These are phyloP conservation scores for Botrytis squamosa DNA, from an alignment of 2,329 filamentous ascomycete genomes.

Conservation along the genomic window DNA sequence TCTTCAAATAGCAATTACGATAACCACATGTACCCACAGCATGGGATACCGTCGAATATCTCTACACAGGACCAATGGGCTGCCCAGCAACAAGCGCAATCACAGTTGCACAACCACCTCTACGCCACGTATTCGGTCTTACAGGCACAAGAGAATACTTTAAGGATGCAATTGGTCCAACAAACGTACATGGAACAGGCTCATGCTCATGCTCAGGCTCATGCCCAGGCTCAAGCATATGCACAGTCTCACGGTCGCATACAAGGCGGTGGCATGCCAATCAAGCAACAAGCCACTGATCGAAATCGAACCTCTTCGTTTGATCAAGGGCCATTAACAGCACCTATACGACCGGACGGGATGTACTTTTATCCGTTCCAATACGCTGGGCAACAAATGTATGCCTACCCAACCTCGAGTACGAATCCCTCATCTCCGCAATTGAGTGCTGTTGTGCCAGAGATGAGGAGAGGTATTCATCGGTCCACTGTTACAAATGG, in stretches of 20 bases:
- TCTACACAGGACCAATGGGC: constrained; percentile 38
- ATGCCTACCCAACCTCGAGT: constrained; percentile 50
- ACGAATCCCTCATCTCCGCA: constrained; percentile 59
- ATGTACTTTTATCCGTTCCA: constrained; percentile 52
- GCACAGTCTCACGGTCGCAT: constrained; percentile 42
- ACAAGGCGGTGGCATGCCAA: constrained; percentile 38
- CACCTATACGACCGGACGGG: constrained; percentile 54
- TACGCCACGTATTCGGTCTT: constrained; percentile 41
- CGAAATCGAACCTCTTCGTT: constrained; percentile 59
- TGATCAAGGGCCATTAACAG: constrained; percentile 59
- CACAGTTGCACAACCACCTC: constrained; percentile 41
- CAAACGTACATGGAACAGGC: constrained; percentile 47
- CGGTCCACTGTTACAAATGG: constrained; percentile 53
- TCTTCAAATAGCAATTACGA: constrained; percentile 39
- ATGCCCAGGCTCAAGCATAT: constrained; percentile 42
- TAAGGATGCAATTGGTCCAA: constrained; percentile 49
- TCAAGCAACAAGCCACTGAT: constrained; percentile 47
- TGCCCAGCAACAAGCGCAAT: constrained; percentile 38
- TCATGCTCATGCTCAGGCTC: constrained; percentile 42
- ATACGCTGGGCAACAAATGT: constrained; percentile 46
- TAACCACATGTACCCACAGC: constrained; percentile 30
- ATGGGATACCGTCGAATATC: constrained; percentile 30
- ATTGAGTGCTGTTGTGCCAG: constrained; percentile 45
- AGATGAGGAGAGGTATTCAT: constrained; percentile 58
- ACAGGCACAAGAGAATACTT: constrained; percentile 47